Evolutionary conservation across 139 green algal genomes (phyloP).

Genomic region (Tetraselmis chui): DNA sequence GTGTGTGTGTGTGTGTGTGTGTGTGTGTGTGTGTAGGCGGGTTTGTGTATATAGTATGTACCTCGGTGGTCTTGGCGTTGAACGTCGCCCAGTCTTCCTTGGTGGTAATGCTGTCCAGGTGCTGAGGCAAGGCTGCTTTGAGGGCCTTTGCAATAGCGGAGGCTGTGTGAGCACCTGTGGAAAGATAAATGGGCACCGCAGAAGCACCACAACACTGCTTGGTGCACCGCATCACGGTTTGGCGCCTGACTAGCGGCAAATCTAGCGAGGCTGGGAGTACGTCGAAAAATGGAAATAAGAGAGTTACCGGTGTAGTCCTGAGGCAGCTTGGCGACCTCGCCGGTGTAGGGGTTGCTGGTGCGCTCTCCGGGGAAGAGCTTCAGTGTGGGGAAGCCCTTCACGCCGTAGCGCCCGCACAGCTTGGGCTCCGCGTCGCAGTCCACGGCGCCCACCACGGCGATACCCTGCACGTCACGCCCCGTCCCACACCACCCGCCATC

Average conservation of each 20-base stretch:
- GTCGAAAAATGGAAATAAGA: no score
- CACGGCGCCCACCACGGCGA: slow-evolving; percentile 52
- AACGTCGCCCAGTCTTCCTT: not conserved
- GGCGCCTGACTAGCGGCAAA: no score
- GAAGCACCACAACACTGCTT: no score
- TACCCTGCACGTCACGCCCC: slow-evolving; percentile 35
- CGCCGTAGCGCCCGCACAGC: slow-evolving; percentile 49
- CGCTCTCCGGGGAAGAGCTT: slow-evolving; percentile 41
- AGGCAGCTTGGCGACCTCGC: not conserved
- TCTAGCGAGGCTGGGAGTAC: no score
- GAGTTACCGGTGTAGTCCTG: not conserved
- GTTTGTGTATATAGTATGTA: no score
- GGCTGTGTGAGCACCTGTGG: not conserved
- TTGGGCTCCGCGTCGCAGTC: slow-evolving; percentile 69
- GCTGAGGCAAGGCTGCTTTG: not conserved
- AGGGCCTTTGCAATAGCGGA: not conserved
- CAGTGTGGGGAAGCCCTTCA: slow-evolving; percentile 75
- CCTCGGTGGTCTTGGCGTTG: not conserved
- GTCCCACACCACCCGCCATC: no score
- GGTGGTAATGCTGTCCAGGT: not conserved
- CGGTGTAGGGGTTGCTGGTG: not conserved
- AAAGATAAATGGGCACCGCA: no score
- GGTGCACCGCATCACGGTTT: no score
- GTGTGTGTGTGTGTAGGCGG: no score
- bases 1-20: no score